These are phyloP conservation scores for Apiospora marii DNA, from an alignment of 2,329 filamentous ascomycete genomes.

Conservation along the genomic window DNA sequence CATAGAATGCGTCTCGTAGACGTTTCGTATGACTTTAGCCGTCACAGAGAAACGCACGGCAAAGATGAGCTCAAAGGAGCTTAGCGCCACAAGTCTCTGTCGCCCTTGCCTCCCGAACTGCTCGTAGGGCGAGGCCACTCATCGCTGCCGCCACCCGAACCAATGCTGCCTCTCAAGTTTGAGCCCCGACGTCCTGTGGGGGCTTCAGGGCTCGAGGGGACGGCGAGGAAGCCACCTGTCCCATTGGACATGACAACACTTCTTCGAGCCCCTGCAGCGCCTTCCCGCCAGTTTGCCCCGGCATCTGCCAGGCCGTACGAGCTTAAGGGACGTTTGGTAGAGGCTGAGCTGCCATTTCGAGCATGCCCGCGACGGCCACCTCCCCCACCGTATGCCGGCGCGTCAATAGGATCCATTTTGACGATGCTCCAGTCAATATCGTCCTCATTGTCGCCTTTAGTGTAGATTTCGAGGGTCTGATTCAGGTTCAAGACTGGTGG, in stretches of 20 bases:
- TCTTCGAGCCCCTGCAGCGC: conserved; percentile 56
- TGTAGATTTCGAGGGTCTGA: conserved; percentile 66
- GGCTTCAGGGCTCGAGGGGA: conserved; percentile 47
- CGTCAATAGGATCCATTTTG: conserved; percentile 50
- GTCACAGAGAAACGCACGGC: not conserved
- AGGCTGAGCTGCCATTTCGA: conserved; percentile 36
- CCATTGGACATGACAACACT: conserved; percentile 63
- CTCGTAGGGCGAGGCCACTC: conserved; percentile 54
- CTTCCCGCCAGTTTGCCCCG: conserved; percentile 56
- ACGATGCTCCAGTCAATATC: conserved; percentile 67
- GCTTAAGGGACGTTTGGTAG: conserved; percentile 55
- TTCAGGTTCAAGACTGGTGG: conserved; percentile 47
- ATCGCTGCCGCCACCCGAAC: conserved; percentile 39
- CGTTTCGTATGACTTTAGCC: not conserved
- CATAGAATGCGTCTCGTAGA: not conserved
- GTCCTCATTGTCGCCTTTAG: conserved; percentile 59
- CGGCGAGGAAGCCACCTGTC: conserved; percentile 59
- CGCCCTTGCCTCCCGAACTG: conserved; percentile 50
- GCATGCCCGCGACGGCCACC: conserved; percentile 38
- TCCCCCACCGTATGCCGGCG: conserved; percentile 31
- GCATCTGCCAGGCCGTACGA: conserved; percentile 66
- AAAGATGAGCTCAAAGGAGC: not conserved
- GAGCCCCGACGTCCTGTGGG: conserved; percentile 34
- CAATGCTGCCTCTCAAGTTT: conserved; percentile 26
- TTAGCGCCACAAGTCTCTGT: conserved; percentile 52